Evolutionary conservation across 306 rosid genomes (phyloP).

Genomic region (Fragaria nilgerrensis): DNA sequence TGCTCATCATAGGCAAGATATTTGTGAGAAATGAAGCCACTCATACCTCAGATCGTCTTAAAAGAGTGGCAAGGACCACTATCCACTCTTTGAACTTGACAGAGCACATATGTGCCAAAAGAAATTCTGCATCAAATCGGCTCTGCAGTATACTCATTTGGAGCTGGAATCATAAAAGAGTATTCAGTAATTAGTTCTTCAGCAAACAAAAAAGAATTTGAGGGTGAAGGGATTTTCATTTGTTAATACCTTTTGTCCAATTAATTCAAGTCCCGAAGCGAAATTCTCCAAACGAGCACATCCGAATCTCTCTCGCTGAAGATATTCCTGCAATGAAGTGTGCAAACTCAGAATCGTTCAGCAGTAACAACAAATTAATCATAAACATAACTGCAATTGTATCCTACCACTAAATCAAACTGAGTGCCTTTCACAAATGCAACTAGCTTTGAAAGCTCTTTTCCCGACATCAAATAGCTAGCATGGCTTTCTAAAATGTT

Average conservation of each 20-base stretch:
- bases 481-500: slow-evolving; percentile 93
- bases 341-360: slow-evolving; percentile 20
- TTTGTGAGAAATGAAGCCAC: slow-evolving; percentile 20
- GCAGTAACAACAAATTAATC: not conserved
- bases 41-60: slow-evolving; percentile 85
- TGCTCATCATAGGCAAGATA: slow-evolving; percentile 21
- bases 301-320: slow-evolving; percentile 85
- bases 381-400: slow-evolving; percentile 9
- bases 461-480: slow-evolving; percentile 87
- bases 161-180: slow-evolving; percentile 57
- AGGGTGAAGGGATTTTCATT: slow-evolving; percentile 15
- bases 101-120: slow-evolving; percentile 91
- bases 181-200: slow-evolving; percentile 1
- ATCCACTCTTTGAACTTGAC: slow-evolving; percentile 99
- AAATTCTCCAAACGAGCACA: slow-evolving; percentile 91
- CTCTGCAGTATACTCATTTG: slow-evolving; percentile 88
- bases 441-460: slow-evolving; percentile 95
- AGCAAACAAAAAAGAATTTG: not conserved
- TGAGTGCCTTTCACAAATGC: slow-evolving; percentile 97
- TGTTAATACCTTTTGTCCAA: slow-evolving; percentile 71
- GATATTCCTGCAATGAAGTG: slow-evolving; percentile 69
- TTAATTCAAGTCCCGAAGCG: slow-evolving; percentile 86
- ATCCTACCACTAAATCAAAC: slow-evolving; percentile 91
- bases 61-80: slow-evolving; percentile 90
- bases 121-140: slow-evolving; percentile 95